phyloP scores from a whole-genome alignment of 495 filamentous ascomycete species.

The Tirmania nivea region DNA sequence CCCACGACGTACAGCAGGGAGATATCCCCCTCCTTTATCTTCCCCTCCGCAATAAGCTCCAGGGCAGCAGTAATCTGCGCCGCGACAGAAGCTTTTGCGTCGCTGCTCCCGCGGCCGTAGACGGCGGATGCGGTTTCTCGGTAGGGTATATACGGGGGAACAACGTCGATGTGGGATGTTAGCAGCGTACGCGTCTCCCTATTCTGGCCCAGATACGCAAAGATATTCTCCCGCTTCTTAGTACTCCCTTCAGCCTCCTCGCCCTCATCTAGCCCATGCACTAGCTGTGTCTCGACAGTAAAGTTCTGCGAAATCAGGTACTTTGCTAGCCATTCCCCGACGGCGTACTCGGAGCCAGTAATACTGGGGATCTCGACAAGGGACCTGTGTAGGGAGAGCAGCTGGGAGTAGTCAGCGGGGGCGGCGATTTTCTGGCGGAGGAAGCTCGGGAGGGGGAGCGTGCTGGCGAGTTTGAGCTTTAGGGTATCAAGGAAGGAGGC shows the following conservation, averaged over 20 bases:
- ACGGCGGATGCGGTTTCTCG: conserved; percentile 28
- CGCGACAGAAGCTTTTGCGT: conserved; percentile 78
- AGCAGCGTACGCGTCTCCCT: conserved; percentile 44
- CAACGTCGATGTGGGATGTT: conserved; percentile 28
- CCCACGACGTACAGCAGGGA: conserved; percentile 76
- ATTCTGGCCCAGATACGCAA: conserved; percentile 45
- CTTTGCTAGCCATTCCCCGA: conserved; percentile 42
- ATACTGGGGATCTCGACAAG: conserved; percentile 60
- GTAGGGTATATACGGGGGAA: conserved; percentile 53
- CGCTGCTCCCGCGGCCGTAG: conserved; percentile 62
- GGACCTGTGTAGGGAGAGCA: conserved; percentile 57
- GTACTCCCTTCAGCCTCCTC: neutral
- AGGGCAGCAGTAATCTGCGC: conserved; percentile 48
- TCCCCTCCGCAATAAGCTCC: conserved; percentile 30
- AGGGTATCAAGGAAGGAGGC: no score
- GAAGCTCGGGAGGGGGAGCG: no score
- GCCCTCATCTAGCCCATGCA: conserved; percentile 2
- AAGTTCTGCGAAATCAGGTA: conserved; percentile 45
- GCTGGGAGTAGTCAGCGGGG: conserved; percentile 5
- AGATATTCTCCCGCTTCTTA: conserved; percentile 43
- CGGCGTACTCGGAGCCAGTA: conserved; percentile 45
- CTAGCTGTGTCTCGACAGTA: conserved; percentile 41
- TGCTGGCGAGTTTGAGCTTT: no score
- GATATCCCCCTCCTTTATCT: conserved; percentile 27
- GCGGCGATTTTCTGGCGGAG: no score